phyloP scores from a whole-genome alignment of 805 yeast species.

The Dipodascopsis tothii region DNA sequence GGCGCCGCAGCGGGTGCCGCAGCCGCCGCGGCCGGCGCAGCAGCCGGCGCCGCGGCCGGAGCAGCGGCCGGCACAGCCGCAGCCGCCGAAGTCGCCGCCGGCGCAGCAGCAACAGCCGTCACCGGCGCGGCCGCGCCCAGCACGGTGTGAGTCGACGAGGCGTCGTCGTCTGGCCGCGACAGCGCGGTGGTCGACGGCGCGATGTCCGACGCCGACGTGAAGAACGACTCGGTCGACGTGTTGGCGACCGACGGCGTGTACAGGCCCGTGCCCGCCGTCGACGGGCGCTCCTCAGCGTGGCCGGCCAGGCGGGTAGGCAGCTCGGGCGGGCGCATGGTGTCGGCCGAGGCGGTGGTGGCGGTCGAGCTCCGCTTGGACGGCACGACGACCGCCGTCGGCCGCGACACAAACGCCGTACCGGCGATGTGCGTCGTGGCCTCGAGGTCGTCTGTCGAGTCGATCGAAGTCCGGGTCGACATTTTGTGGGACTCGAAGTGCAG shows the following conservation, averaged over 20 bases:
- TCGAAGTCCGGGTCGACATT: background rate
- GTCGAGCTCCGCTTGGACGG: too few species aligned
- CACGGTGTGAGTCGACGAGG: background rate
- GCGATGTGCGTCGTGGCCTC: background rate
- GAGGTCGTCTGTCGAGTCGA: background rate
- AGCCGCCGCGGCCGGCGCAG: conserved; percentile 35
- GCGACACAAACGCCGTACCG: background rate
- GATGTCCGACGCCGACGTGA: background rate
- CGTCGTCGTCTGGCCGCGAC: background rate
- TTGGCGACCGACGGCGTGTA: background rate
- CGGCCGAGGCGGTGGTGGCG: too few species aligned
- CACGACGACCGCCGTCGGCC: background rate
- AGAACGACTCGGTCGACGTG: background rate
- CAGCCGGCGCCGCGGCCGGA: background rate
- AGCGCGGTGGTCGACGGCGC: background rate
- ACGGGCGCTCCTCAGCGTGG: background rate
- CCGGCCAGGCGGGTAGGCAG: too few species aligned
- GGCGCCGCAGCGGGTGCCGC: conserved; percentile 30
- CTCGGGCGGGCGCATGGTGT: too few species aligned
- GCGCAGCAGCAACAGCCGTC: background rate
- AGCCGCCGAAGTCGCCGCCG: background rate
- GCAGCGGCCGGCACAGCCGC: background rate
- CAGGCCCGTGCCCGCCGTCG: background rate
- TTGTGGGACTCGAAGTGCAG: too few species aligned
- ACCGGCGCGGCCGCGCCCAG: background rate